Base-by-base conservation (phyloP, 257 asterid genomes). In the Solanum corneliomulleri region DNA sequence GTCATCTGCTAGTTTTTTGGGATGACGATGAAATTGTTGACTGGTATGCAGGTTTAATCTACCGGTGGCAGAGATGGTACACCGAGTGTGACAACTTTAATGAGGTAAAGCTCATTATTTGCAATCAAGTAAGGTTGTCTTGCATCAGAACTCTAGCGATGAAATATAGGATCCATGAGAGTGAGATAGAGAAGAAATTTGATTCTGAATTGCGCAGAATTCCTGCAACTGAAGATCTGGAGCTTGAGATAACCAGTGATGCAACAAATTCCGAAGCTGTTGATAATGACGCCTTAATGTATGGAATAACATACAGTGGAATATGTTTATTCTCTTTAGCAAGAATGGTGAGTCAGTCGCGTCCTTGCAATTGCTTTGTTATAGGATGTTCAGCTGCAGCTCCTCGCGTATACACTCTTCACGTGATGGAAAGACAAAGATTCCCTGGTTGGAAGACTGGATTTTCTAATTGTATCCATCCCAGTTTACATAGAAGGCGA, bases 371-470 rank as follows among this genome's bases (percentile, higher is more conserved):
- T 52, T 96, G 99, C 88, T 96, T 96, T 11, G 94, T 91, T n/a
- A 87, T 93, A 44, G 99, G 99, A 27, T 95, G 99, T 89, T 75
- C 44, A 41, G 87, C 85, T 39, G 91, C 92, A 3, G 98, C 93
- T 77, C 92, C 94, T 11, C 86, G 93, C 83, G 98, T 95, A 84
- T 93, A 94, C 89, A 87, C 95, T 37, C 93, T 97, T 92, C 92
- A 94, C 80, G 98, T 95, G 64, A 97, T 94, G 99, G 99, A 97
- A 90, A 93, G 96, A 52, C 98, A 95, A 77, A 94, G 90, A 89
- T 97, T 93, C 86, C 99, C 99, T 6, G 96, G 92, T 39, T 97
- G 99, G 99, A 97, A 93, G 88, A 97, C 98, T 21, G 99, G 99
- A 18, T 97, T 97, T 90, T 86, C 96, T 18, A 91, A 95, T 86